phyloP scores from a whole-genome alignment of 2,329 filamentous ascomycete genomes.

The Trichoderma sp. region DNA sequence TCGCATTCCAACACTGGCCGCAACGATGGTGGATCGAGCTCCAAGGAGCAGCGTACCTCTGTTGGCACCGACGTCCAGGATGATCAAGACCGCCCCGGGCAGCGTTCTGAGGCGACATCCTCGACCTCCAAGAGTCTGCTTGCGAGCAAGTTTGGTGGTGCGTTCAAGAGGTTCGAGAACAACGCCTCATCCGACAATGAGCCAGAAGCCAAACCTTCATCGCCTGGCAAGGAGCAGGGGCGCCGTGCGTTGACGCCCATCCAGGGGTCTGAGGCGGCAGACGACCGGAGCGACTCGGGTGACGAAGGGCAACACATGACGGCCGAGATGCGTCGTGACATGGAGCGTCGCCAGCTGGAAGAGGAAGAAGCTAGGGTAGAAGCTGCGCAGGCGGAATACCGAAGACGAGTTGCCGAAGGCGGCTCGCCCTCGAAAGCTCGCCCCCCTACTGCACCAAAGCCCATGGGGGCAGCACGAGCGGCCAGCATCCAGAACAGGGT shows the following conservation, averaged over 20 bases:
- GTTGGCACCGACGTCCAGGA: constrained; percentile 65
- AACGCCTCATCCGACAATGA: constrained; percentile 41
- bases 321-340: constrained; percentile 85
- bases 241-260: constrained; percentile 67
- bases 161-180: constrained; percentile 87
- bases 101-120: constrained; percentile 73
- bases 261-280: constrained; percentile 72
- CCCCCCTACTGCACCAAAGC: constrained; percentile 49
- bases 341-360: constrained; percentile 77
- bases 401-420: constrained; percentile 66
- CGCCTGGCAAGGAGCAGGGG: constrained; percentile 52
- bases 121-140: constrained; percentile 78
- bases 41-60: constrained; percentile 71
- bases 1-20: constrained; percentile 45
- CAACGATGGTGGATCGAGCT: constrained; percentile 49
- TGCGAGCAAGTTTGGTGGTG: constrained; percentile 88
- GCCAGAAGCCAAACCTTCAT: constrained; percentile 47
- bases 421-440: constrained; percentile 43
- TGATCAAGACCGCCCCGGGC: constrained; percentile 56
- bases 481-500: constrained; percentile 91
- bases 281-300: constrained; percentile 56
- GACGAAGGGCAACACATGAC: constrained; percentile 72
- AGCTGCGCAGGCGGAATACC: constrained; percentile 85
- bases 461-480: constrained; percentile 65
- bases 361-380: constrained; percentile 91